Percentiles rank a stretch among this genome's conserved stretches.
phyloP scores from a whole-genome alignment of 768 basidiomycete genomes.

The Boletus fagicola region DNA sequence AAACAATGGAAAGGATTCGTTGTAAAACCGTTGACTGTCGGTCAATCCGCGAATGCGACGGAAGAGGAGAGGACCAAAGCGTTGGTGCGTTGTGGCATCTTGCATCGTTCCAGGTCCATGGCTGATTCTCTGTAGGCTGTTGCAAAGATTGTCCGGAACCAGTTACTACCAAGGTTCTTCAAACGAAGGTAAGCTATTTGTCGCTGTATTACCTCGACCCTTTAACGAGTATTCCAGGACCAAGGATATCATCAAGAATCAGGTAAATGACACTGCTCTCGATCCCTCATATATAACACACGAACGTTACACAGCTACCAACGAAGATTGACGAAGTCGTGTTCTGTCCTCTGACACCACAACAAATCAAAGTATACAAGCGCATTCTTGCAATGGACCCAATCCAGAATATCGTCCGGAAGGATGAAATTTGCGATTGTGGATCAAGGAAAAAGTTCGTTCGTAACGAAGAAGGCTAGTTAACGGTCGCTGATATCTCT shows the following conservation, averaged over 20 bases:
- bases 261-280: conserved; percentile 38
- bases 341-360: conserved; percentile 81
- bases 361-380: conserved; percentile 73
- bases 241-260: conserved; percentile 72
- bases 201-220: neutral
- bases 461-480: neutral
- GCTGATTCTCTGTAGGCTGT: conserved; percentile 42
- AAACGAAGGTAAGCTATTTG: conserved; percentile 57
- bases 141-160: conserved; percentile 58
- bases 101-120: neutral
- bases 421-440: conserved; percentile 75
- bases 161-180: conserved; percentile 80
- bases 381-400: conserved; percentile 59
- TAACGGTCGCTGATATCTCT: conserved; percentile 11
- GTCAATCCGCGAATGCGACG: conserved; percentile 65
- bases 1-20: conserved; percentile 79
- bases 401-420: conserved; percentile 68
- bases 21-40: conserved; percentile 59
- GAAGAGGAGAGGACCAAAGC: conserved; percentile 60
- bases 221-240: conserved; percentile 42
- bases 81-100: conserved; percentile 35
- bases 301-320: conserved; percentile 57
- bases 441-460: conserved; percentile 56
- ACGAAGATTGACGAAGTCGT: conserved; percentile 88
- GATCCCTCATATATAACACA: neutral